Base-by-base conservation (phyloP, 2,329 filamentous ascomycete genomes). In the Scytalidium sp. region DNA sequence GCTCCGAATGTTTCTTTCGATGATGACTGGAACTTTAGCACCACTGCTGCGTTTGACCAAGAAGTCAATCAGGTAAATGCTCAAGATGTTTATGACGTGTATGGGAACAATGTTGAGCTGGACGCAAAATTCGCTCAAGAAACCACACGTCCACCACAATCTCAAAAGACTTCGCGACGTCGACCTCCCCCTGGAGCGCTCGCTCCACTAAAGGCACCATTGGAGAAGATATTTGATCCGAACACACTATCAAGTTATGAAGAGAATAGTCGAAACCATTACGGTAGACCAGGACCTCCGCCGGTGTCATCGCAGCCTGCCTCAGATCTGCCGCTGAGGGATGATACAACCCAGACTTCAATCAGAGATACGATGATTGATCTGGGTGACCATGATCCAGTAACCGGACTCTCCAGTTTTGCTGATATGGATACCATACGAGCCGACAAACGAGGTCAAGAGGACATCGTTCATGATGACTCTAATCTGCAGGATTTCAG, bases 1-100 rank as follows among this genome's bases (percentile, higher is more conserved):
- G 65, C 67, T 1, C 70, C 74, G 2, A 71, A 72, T 2, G 70
- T 70, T 1, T 60, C 78, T 52, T 72, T 74, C 15, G 75, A 75
- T 50, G 81, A 85, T 54, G 81, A 85, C 55, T 86, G 83, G 83
- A 85, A 85, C 53, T 86, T 86, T 54, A 84, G 79, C 59, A 84
- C 82, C 1, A 85, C 83, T 0, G 72, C 80, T 17, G 79, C 76
- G n/a, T 85, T 86, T 55, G 83, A 85, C 58, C 74, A 79, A 57
- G 73, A 78, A 50, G 71, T 83, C 11, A 70, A 56, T 7, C 72
- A 73, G 43, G 71, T 75, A 19, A 79, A 80, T 56, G 74, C 75
- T 0, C 77, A 82, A 58, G 80, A 81, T 42, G 78, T 85, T 3
- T 80, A 76, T 57, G 80, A 85, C 52, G 79, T 78, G 11, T 82